A percentile compares a stretch with the other conserved stretches of the same genome.
Evolutionary conservation across 2,329 filamentous ascomycete species (phyloP).

Genomic region (Neopestalotiopsis sp.): DNA sequence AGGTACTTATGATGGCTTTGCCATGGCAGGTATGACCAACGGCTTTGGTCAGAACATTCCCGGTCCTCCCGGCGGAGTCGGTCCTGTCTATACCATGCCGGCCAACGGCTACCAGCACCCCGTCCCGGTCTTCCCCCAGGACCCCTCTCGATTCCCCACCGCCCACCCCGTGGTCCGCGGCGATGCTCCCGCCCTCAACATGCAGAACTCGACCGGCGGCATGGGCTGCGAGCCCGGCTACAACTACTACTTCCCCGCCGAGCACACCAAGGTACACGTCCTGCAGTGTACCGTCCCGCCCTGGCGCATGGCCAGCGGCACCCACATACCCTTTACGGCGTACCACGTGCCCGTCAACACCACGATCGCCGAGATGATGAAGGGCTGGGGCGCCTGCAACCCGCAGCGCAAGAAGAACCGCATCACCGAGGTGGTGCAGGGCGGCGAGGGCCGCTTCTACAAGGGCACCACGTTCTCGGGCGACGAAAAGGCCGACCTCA

Average conservation of each 20-base stretch:
- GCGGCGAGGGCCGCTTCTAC: conserved; percentile 63
- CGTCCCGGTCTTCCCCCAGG: conserved; percentile 30
- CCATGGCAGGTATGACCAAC: conserved; percentile 26
- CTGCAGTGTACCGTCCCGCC: conserved; percentile 56
- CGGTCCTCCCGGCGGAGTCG: conserved; percentile 22
- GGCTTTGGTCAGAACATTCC: conserved; percentile 18
- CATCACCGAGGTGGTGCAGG: conserved; percentile 60
- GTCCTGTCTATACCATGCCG: conserved; percentile 25
- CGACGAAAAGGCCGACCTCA: conserved; percentile 52
- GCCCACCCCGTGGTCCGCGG: conserved; percentile 47
- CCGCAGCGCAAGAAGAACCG: conserved; percentile 55
- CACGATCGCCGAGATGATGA: conserved; percentile 61
- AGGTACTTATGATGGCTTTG: conserved; percentile 5
- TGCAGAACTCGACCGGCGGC: conserved; percentile 63
- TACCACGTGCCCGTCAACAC: conserved; percentile 58
- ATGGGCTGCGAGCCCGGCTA: conserved; percentile 65
- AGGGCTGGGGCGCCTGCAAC: conserved; percentile 63
- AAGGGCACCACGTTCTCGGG: conserved; percentile 57
- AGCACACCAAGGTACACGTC: conserved; percentile 65
- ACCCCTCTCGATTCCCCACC: conserved; percentile 42
- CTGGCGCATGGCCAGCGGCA: conserved; percentile 54
- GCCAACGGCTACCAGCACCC: conserved; percentile 26
- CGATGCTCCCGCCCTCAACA: conserved; percentile 55
- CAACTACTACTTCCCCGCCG: conserved; percentile 64
- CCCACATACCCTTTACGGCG: conserved; percentile 50